Base-by-base conservation (phyloP, 2,329 filamentous ascomycete species). In the Xylariaceae sp. region DNA sequence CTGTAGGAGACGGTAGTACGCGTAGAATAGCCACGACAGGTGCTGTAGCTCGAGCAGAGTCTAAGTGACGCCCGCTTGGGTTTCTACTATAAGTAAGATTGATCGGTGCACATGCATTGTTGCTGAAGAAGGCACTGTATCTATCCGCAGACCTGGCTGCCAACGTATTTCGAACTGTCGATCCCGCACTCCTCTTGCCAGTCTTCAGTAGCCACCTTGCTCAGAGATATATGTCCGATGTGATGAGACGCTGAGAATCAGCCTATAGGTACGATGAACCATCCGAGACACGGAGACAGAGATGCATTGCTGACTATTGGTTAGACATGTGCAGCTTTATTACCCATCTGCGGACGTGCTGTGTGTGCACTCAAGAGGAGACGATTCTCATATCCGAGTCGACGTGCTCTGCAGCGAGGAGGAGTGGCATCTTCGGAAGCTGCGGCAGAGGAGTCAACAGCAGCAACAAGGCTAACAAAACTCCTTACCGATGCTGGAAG, bases 301-400 rank as follows among this genome's bases (percentile, higher is more conserved):
- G 18, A 31, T 34, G 31, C 7, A 48, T 28, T 38, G 31, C 41
- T 53, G 50, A 10, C 43, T 50, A 50, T 13, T 5, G 38, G 31
- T 31, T 49, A 63, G 62, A 46, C 51, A 74, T 74, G 72, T 75
- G 73, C 53, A 66, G 64, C 54, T 74, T 72, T 62, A 64, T 71
- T 22, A 68, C 63, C 18, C 72, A 75, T 60, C 54, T 72, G 34
- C 66, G 67, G 51, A 52, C 68, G 49, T 75, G 72, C 61, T 60
- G 59, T 45, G 42, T 60, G 52, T 75, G 72, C 62, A 55, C 60
- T 42, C 55, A 57, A 17, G 66, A 73, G 54, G 70, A 73, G 41
- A 73, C 68, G 0, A 68, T 75, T 9, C 66, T 75, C 46, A 73
- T 75, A 33, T 73, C 72, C 1, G 73, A 75, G 47, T 66, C 63